Conservation (phyloP, 2,329 filamentous ascomycete genomes). For the Microcera coccophila region DNA sequence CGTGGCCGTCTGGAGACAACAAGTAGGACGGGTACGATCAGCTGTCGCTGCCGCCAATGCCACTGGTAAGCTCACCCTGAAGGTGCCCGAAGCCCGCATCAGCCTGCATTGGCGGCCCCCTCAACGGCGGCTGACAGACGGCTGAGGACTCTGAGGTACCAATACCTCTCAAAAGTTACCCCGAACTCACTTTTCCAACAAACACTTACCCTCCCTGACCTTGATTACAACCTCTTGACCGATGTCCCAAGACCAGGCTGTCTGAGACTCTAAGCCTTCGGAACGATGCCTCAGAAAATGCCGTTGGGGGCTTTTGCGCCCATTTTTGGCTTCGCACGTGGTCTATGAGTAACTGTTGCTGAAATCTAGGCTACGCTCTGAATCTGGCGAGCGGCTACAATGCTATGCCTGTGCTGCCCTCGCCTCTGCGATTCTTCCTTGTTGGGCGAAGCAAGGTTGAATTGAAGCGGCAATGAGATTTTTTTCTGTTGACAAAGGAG, state of each 20-base stretch:
- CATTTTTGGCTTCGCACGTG: constrained; percentile 19
- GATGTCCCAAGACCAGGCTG: constrained; percentile 14
- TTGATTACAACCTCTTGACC: constrained; percentile 5
- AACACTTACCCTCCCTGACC: not conserved
- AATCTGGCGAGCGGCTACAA: constrained; percentile 2
- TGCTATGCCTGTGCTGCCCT: constrained; percentile 6
- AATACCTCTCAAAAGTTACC: constrained; percentile 12
- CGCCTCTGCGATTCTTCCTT: not conserved
- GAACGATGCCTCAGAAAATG: constrained; percentile 8
- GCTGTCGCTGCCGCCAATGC: constrained; percentile 65
- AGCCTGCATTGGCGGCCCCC: constrained; percentile 12
- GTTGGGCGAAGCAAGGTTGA: not conserved
- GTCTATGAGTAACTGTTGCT: constrained; percentile 17
- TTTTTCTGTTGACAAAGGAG: not conserved
- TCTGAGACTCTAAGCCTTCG: constrained; percentile 12
- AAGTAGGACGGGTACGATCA: constrained; percentile 70
- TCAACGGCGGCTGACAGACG: not conserved
- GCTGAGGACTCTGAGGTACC: constrained; percentile 8
- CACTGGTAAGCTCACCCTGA: constrained; percentile 48
- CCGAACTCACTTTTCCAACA: constrained; percentile 15
- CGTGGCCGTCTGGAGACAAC: constrained; percentile 67
- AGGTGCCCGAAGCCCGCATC: constrained; percentile 48
- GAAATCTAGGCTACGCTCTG: constrained; percentile 19
- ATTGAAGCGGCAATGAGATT: not conserved
- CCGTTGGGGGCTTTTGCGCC: not conserved